Conservation (phyloP, 768 basidiomycete genomes). For the Podaxis rugospora region DNA sequence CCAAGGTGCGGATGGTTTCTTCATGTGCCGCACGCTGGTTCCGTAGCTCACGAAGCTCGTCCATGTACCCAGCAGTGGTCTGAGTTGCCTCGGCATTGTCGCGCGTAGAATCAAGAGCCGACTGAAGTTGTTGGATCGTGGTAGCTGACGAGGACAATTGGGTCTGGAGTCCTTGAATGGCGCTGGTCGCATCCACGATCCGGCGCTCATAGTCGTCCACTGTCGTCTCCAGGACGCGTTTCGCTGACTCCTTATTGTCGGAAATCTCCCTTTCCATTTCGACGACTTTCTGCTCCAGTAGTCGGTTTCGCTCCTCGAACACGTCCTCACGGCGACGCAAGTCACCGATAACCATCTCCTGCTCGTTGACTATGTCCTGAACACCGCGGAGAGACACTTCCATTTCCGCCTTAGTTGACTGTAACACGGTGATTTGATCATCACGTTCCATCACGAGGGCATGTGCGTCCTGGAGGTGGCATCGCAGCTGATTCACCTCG, state of each 20-base stretch:
- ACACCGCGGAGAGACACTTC: not conserved
- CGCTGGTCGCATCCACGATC: not conserved
- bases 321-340: not conserved
- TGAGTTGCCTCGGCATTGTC: not conserved
- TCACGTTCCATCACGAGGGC: not conserved
- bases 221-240: not conserved
- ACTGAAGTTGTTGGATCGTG: not conserved
- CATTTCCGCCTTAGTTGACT: not conserved
- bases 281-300: not conserved
- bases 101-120: not conserved
- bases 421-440: not conserved
- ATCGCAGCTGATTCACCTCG: not conserved
- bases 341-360: not conserved
- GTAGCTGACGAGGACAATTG: not conserved
- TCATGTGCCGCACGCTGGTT: not conserved
- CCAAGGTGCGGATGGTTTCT: not conserved
- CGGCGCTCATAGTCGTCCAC: not conserved
- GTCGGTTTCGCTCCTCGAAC: not conserved
- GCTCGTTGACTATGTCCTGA: not conserved
- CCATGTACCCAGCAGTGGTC: not conserved
- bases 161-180: not conserved
- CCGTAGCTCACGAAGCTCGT: not conserved
- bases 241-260: not conserved
- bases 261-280: not conserved
- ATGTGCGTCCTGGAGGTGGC: not conserved